Evolutionary conservation across 352 stramenopile species (phyloP).

Genomic region (Phytophthora aleatoria): DNA sequence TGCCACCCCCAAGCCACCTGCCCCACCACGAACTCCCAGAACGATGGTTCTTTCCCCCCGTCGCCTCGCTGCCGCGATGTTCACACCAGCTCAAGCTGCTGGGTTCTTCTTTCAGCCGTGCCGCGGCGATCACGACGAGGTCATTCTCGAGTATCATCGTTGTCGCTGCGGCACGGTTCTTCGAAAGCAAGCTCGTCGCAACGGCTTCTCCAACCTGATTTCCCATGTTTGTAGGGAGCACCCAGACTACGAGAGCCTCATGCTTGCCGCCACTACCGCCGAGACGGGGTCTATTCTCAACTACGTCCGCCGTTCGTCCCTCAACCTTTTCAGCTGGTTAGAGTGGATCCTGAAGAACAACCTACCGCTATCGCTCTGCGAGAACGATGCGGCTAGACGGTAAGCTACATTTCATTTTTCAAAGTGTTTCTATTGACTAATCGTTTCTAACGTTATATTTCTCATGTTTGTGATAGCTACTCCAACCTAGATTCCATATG

Average conservation of each 20-base stretch:
- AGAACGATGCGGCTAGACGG: neutral
- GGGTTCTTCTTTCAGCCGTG: too few species aligned
- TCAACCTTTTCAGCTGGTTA: neutral
- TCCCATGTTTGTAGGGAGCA: neutral
- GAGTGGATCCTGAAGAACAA: constrained; percentile 4
- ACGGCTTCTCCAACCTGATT: neutral
- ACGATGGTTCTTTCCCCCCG: too few species aligned
- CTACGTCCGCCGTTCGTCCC: neutral
- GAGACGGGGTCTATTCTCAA: constrained; percentile 1
- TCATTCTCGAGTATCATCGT: too few species aligned
- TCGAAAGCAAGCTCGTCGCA: neutral
- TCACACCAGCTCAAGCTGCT: too few species aligned
- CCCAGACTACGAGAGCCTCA: neutral
- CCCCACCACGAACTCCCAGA: too few species aligned
- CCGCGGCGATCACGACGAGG: too few species aligned
- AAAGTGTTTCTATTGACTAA: too few species aligned
- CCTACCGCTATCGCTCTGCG: neutral
- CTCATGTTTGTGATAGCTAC: neutral
- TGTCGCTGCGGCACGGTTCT: too few species aligned
- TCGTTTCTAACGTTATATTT: neutral
- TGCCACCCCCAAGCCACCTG: too few species aligned
- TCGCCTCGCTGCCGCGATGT: too few species aligned
- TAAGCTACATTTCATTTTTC: neutral
- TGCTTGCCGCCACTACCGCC: neutral
- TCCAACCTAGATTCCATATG: neutral